Evolutionary conservation across 495 filamentous ascomycete species (phyloP).

Genomic region (Sporormia fimetaria): DNA sequence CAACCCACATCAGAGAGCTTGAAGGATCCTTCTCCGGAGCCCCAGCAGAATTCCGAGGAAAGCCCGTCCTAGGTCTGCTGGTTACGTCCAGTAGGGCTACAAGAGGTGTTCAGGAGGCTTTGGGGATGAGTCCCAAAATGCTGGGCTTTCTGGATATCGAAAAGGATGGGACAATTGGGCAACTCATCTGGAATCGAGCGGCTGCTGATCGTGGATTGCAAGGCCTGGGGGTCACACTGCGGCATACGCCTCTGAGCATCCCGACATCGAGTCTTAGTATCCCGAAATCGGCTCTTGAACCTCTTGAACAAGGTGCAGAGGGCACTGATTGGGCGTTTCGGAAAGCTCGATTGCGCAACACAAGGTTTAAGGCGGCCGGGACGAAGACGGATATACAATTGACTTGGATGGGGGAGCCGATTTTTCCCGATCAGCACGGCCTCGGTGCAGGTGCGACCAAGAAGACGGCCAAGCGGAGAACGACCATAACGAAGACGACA

Average conservation of each 20-base stretch:
- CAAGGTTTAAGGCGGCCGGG: background rate
- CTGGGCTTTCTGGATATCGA: conserved; percentile 48
- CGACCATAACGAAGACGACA: background rate
- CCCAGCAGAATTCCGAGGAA: conserved; percentile 54
- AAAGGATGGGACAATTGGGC: conserved; percentile 40
- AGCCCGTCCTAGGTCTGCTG: conserved; percentile 52
- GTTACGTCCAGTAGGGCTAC: conserved; percentile 43
- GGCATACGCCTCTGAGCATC: conserved; percentile 33
- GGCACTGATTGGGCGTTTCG: background rate
- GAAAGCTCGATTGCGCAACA: conserved; percentile 4
- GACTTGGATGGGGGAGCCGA: conserved; percentile 23
- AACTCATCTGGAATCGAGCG: conserved; percentile 59
- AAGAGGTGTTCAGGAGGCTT: conserved; percentile 50
- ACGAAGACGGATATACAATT: conserved; percentile 21
- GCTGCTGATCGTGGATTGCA: conserved; percentile 54
- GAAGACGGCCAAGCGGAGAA: conserved; percentile 3
- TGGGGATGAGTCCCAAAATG: conserved; percentile 55
- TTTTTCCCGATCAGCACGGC: conserved; percentile 13
- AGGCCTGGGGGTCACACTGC: conserved; percentile 48
- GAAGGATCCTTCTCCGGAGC: conserved; percentile 68
- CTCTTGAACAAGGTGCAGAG: conserved; percentile 9
- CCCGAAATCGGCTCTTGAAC: too few species aligned
- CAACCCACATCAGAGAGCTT: conserved; percentile 66
- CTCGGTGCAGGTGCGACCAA: conserved; percentile 14
- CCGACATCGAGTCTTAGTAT: background rate